A percentile compares a stretch with the other conserved stretches of the same genome.
phyloP scores from a whole-genome alignment of 495 filamentous ascomycete species.

The Penicillium antarcticum region DNA sequence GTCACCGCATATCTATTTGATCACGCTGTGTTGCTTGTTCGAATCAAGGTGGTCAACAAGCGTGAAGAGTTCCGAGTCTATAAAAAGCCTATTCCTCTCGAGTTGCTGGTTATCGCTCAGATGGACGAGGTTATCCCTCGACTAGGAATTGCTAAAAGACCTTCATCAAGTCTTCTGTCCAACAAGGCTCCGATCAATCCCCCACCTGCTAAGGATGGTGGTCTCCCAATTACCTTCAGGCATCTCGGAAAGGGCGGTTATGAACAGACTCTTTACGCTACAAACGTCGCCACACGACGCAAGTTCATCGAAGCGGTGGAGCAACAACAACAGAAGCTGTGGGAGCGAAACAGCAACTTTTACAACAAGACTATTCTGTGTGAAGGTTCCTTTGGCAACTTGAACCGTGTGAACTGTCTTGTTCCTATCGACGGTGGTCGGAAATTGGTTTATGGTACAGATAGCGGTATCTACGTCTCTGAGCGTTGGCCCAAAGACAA shows the following conservation, averaged over 20 bases:
- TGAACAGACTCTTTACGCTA: conserved; percentile 85
- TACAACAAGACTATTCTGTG: conserved; percentile 87
- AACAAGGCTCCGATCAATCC: conserved; percentile 59
- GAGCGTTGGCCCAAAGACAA: conserved; percentile 87
- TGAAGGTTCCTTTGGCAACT: conserved; percentile 74
- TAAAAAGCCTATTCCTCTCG: conserved; percentile 90
- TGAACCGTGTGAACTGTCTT: conserved; percentile 87
- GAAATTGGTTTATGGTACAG: conserved; percentile 91
- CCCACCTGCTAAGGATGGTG: conserved; percentile 63
- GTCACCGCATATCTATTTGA: conserved; percentile 95
- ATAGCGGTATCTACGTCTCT: conserved; percentile 85
- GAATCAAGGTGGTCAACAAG: conserved; percentile 88
- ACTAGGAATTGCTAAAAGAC: conserved; percentile 74
- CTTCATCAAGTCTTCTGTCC: conserved; percentile 82
- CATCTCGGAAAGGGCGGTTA: conserved; percentile 97
- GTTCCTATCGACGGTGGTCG: conserved; percentile 93
- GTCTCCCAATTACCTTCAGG: conserved; percentile 91
- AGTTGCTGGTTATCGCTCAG: conserved; percentile 88
- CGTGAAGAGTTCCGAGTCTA: conserved; percentile 92
- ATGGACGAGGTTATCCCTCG: conserved; percentile 93
- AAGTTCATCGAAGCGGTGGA: conserved; percentile 98
- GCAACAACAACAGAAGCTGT: conserved; percentile 77
- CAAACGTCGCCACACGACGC: conserved; percentile 62
- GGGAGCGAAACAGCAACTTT: conserved; percentile 81
- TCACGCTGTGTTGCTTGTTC: conserved; percentile 86